These are phyloP conservation scores for Fusarium falciforme DNA, from an alignment of 2,329 filamentous ascomycete species.

Conservation along the genomic window DNA sequence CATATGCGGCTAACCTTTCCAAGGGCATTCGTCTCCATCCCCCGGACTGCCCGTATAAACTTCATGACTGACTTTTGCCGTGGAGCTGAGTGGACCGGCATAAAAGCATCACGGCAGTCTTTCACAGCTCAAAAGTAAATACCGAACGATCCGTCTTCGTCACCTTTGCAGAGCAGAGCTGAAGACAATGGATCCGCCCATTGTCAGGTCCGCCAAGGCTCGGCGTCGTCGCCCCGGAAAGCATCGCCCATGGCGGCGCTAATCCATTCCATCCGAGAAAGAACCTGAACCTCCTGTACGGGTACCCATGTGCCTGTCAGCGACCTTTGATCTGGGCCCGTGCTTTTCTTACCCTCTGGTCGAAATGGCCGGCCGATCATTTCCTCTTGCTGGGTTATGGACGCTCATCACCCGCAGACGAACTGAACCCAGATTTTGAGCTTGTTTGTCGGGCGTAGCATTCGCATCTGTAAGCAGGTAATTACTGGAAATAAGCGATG, in stretches of 20 bases:
- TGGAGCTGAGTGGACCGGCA: background rate
- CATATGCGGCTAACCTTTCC: background rate
- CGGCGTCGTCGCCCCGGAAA: conserved; percentile 2
- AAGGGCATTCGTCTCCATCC: background rate
- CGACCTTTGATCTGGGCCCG: conserved; percentile 2
- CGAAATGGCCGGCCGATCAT: conserved; percentile 31
- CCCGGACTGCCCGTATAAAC: background rate
- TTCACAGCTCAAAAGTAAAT: conserved; percentile 1
- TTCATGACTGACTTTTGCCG: background rate
- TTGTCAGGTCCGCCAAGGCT: background rate
- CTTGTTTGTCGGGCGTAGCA: conserved; percentile 12
- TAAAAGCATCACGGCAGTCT: background rate
- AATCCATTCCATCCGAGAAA: conserved; percentile 1
- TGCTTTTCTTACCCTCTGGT: conserved; percentile 14
- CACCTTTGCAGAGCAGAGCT: background rate
- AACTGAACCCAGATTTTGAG: conserved; percentile 17
- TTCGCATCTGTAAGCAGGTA: background rate
- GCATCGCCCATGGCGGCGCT: conserved; percentile 8
- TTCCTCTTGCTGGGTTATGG: conserved; percentile 10
- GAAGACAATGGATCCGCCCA: background rate
- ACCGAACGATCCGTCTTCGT: background rate
- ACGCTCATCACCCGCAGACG: conserved; percentile 32
- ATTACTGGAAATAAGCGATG: background rate
- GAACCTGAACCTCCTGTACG: background rate
- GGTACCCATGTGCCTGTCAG: conserved; percentile 5